phyloP scores from a whole-genome alignment of 1,284 basidiomycete species.

The Ustilago trichophora region DNA sequence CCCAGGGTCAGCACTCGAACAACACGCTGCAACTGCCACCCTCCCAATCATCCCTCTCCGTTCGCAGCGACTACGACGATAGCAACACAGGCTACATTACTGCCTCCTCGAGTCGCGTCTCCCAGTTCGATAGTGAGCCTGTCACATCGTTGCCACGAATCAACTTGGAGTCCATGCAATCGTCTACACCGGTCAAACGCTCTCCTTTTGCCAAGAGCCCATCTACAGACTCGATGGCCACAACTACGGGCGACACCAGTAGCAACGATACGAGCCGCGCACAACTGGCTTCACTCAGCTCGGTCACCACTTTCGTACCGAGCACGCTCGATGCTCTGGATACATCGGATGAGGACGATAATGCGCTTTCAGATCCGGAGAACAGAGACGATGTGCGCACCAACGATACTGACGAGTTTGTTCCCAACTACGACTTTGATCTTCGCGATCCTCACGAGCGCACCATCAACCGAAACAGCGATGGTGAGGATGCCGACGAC shows the following conservation, averaged over 20 bases:
- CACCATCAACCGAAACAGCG: background rate
- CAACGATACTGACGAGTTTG: slow-evolving; percentile 3
- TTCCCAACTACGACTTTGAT: slow-evolving; percentile 27
- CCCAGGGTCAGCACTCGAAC: background rate
- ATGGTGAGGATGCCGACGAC: background rate
- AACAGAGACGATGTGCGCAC: background rate
- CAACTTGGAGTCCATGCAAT: slow-evolving; percentile 5
- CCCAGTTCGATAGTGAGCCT: slow-evolving; percentile 16
- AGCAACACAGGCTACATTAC: slow-evolving; percentile 23
- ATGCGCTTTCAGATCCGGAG: background rate
- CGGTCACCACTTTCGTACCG: slow-evolving; percentile 41
- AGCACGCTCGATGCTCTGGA: slow-evolving; percentile 6
- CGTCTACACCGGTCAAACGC: slow-evolving; percentile 19
- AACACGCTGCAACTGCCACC: slow-evolving; percentile 16
- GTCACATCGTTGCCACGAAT: slow-evolving; percentile 15
- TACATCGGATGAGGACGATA: slow-evolving; percentile 11
- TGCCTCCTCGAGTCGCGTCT: slow-evolving; percentile 25
- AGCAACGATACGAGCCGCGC: slow-evolving; percentile 4
- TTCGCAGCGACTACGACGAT: slow-evolving; percentile 22
- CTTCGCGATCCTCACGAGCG: slow-evolving; percentile 26
- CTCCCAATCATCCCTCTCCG: slow-evolving; percentile 19
- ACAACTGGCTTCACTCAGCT: slow-evolving; percentile 16
- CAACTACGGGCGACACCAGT: background rate
- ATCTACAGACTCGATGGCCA: slow-evolving; percentile 12
- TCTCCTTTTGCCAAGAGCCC: background rate